Conservation (phyloP, 176 grass and related monocot species). For the Rhynchospora tenuis region DNA sequence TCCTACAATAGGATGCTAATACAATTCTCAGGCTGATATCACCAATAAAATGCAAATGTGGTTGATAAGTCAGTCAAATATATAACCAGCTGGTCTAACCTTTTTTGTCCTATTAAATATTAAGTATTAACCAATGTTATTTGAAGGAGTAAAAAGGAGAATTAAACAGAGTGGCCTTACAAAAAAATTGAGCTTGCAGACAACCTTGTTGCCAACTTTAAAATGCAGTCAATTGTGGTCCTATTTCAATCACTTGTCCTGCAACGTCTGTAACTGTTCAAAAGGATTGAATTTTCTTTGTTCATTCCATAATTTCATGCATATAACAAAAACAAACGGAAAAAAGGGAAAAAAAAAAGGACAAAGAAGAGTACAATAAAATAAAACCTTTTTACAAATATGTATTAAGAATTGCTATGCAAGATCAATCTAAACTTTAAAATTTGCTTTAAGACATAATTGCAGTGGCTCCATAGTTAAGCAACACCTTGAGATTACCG, state of each 20-base stretch:
- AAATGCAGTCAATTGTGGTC: constrained; percentile 18
- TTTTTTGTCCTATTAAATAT: no score
- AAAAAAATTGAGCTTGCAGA: constrained; percentile 27
- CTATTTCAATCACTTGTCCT: constrained; percentile 32
- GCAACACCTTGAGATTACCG: no score
- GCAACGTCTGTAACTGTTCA: constrained; percentile 31
- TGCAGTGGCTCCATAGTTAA: no score
- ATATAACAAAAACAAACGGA: neutral
- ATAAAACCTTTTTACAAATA: no score
- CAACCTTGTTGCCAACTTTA: constrained; percentile 33
- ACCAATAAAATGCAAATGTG: neutral
- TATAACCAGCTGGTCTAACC: no score
- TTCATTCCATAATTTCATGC: neutral
- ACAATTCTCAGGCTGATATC: neutral
- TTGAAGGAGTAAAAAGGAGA: neutral
- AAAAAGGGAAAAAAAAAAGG: no score
- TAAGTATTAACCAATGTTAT: no score
- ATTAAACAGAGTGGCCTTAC: neutral
- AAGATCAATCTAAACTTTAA: no score
- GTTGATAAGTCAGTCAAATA: neutral
- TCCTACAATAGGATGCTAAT: neutral
- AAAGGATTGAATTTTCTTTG: neutral
- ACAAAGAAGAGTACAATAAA: no score
- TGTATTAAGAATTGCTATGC: no score
- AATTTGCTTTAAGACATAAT: no score